Conservation (phyloP, 192 early-diverging fungal genomes). For the Anaeromyces robustus region DNA sequence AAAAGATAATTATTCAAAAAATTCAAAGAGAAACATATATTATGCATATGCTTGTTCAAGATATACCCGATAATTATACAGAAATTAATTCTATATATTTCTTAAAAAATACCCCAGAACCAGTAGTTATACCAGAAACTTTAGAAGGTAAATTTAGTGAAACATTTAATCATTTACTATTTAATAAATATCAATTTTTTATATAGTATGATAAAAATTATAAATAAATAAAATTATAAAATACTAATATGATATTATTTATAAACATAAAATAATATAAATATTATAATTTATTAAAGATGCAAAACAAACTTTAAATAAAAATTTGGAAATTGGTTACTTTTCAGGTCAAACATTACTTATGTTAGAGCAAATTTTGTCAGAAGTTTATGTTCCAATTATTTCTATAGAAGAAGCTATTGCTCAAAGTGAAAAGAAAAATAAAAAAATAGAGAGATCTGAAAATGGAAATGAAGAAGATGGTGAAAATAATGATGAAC, state of each 20-base stretch:
- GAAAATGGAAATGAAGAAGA: background rate
- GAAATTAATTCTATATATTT: conserved; percentile 40
- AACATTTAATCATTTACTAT: too few species aligned
- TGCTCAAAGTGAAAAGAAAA: conserved; percentile 9
- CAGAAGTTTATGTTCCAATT: conserved; percentile 37
- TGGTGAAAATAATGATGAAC: background rate
- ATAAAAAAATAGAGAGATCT: background rate
- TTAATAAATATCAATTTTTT: too few species aligned
- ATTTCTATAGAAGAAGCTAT: conserved; percentile 8
- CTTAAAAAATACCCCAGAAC: conserved; percentile 21
- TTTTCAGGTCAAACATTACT: conserved; percentile 29
- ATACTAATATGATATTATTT: background rate
- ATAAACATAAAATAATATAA: background rate
- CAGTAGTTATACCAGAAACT: conserved; percentile 17
- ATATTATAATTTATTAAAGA: conserved; percentile 10
- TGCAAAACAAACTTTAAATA: conserved; percentile 11
- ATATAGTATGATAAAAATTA: too few species aligned
- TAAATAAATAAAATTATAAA: conserved; percentile 1
- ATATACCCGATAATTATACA: conserved; percentile 27
- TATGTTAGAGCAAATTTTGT: conserved; percentile 37
- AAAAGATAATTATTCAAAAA: background rate
- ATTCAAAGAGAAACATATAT: conserved; percentile 16
- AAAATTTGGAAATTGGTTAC: conserved; percentile 32
- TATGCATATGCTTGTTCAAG: conserved; percentile 24
- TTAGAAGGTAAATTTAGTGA: conserved; percentile 9